Conservation (phyloP, 1,139 yeast species). For the Lodderomyces pseudojiufengensis region DNA sequence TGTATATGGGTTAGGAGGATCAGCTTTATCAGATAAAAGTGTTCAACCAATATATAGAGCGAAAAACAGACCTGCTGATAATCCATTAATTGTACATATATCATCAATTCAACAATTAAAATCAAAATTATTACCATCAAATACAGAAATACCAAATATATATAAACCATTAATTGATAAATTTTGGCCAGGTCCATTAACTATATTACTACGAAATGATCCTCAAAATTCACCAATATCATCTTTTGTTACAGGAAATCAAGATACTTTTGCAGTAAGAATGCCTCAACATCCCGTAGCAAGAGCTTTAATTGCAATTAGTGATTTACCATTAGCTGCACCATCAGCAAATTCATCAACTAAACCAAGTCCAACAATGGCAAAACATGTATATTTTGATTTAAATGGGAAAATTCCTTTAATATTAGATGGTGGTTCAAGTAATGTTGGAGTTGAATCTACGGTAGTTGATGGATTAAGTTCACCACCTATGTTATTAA, state of each 20-base stretch:
- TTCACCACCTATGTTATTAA: slow-evolving; percentile 76
- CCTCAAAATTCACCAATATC: slow-evolving; percentile 51
- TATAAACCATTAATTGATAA: slow-evolving; percentile 59
- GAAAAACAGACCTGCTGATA: slow-evolving; percentile 91
- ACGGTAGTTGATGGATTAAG: slow-evolving; percentile 90
- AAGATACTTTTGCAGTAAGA: slow-evolving; percentile 86
- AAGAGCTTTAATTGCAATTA: slow-evolving; percentile 79
- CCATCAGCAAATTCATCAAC: slow-evolving; percentile 98
- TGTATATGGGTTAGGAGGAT: slow-evolving; percentile 92
- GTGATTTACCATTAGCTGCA: slow-evolving; percentile 91
- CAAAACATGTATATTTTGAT: slow-evolving; percentile 80
- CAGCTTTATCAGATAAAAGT: slow-evolving; percentile 70
- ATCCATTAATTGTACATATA: slow-evolving; percentile 87
- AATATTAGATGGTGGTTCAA: slow-evolving; percentile 86
- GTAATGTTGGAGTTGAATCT: slow-evolving; percentile 89
- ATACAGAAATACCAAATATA: slow-evolving; percentile 53
- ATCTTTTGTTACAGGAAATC: slow-evolving; percentile 75
- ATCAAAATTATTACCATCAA: slow-evolving; percentile 46
- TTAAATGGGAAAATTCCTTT: slow-evolving; percentile 76
- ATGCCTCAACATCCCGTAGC: slow-evolving; percentile 88
- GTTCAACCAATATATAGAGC: slow-evolving; percentile 78
- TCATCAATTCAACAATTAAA: slow-evolving; percentile 72
- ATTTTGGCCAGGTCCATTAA: slow-evolving; percentile 97
- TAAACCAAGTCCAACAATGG: slow-evolving; percentile 87
- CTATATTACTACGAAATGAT: slow-evolving; percentile 73